These are phyloP conservation scores for Mycosarcoma maydis DNA, from an alignment of 1,284 basidiomycete genomes.

Conservation along the genomic window DNA sequence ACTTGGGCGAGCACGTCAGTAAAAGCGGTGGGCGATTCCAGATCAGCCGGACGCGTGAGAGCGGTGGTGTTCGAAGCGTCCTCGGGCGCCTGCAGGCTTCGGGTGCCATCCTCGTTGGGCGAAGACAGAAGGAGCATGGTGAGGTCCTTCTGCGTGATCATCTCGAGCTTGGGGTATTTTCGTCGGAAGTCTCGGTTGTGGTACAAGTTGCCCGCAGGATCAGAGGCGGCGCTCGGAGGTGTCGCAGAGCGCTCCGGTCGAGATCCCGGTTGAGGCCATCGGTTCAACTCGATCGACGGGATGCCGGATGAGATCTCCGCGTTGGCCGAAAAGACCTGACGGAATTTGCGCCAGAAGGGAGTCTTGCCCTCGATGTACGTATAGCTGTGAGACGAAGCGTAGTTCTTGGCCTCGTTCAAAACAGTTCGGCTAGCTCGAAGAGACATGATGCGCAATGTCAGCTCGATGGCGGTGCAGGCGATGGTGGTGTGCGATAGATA, in stretches of 20 bases:
- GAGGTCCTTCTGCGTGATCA: slow-evolving; percentile 64
- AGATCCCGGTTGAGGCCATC: slow-evolving; percentile 86
- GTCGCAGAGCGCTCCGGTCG: slow-evolving; percentile 84
- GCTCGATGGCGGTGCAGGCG: not conserved
- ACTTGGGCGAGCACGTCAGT: slow-evolving; percentile 64
- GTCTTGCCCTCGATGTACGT: slow-evolving; percentile 63
- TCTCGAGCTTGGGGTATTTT: slow-evolving; percentile 80
- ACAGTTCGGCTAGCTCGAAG: slow-evolving; percentile 50
- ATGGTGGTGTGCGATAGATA: not conserved
- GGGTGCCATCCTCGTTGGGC: slow-evolving; percentile 71
- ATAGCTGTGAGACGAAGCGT: slow-evolving; percentile 59
- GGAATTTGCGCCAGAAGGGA: slow-evolving; percentile 66
- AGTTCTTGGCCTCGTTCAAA: slow-evolving; percentile 51
- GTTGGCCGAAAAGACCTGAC: slow-evolving; percentile 72
- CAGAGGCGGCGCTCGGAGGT: slow-evolving; percentile 77
- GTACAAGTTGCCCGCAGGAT: slow-evolving; percentile 71
- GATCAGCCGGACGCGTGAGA: slow-evolving; percentile 59
- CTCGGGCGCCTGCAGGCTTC: slow-evolving; percentile 60
- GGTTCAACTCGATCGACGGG: slow-evolving; percentile 77
- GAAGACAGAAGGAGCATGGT: slow-evolving; percentile 84
- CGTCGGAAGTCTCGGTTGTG: slow-evolving; percentile 93
- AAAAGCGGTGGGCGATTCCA: slow-evolving; percentile 63
- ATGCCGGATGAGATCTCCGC: slow-evolving; percentile 91
- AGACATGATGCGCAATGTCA: slow-evolving; percentile 20
- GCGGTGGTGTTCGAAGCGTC: slow-evolving; percentile 53